Conservation (phyloP, 1,139 yeast genomes). For the Sugiyamaella sp. region DNA sequence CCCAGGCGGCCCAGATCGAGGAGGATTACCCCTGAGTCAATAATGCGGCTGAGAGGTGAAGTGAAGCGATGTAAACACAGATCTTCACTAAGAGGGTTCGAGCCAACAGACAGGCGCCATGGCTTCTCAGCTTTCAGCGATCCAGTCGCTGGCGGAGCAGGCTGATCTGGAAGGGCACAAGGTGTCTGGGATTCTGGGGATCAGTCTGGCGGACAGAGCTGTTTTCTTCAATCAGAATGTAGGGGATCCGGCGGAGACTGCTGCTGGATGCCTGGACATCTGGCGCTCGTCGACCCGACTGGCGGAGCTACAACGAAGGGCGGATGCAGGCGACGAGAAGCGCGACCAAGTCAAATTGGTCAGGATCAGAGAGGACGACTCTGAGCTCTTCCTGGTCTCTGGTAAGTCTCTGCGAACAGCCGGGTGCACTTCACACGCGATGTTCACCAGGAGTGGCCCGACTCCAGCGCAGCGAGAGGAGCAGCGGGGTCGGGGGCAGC, state of each 20-base stretch:
- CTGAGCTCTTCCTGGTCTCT: conserved; percentile 8
- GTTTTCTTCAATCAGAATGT: conserved; percentile 9
- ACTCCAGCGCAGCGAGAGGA: background rate
- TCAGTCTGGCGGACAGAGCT: no score
- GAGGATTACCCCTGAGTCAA: no score
- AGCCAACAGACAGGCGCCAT: no score
- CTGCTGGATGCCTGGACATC: conserved; percentile 6
- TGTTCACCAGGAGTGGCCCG: background rate
- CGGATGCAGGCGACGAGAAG: background rate
- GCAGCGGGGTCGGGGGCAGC: background rate
- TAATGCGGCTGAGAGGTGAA: no score
- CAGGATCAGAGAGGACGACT: conserved; percentile 1
- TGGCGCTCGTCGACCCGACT: conserved; percentile 12
- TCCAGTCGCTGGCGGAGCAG: conserved; percentile 5
- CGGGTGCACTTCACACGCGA: background rate
- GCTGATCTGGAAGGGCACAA: conserved; percentile 15
- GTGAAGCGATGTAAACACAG: no score
- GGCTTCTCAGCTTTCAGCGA: conserved; percentile 7
- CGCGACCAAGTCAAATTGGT: conserved; percentile 4
- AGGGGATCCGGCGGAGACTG: conserved; percentile 11
- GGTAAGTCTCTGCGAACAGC: background rate
- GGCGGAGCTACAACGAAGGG: background rate
- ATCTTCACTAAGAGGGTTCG: no score
- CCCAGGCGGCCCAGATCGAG: no score
- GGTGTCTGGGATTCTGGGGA: conserved; percentile 9